Base-by-base conservation (phyloP, 805 yeast genomes). In the Cyberlindnera maclurae region DNA sequence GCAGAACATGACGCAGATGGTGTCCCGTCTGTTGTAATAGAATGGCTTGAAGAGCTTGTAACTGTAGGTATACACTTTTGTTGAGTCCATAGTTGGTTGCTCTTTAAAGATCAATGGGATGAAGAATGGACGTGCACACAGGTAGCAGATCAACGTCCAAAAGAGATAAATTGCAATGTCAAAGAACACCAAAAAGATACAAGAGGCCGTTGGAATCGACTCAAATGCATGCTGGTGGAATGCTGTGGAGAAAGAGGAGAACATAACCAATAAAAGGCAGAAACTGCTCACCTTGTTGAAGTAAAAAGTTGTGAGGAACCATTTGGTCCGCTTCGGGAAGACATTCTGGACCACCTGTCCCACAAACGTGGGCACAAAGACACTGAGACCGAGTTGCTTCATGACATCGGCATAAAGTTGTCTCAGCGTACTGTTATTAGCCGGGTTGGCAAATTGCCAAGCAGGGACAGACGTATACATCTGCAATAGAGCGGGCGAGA, bases 391-490 rank as follows among this genome's bases (percentile, higher is more conserved):
- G 40, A 88, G 68, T 58, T 88, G 96, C 57, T 84, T 82, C 90
- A 88, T 83, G 36, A 86, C 95, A 42, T 77, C 66, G 20, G 70
- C 67, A 58, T 88, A 88, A 35, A 88, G 71, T 12, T 65, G 62
- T 15, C 66, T 63, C 32, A 85, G 73, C 5, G 76, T 60, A 6
- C 62, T 51, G 2, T 73, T 80, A 29, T 63, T 59, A 0, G 84
- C 79, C 4, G 96, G 96, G 53, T 87, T 86, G 6, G 90, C 96
- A 55, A 80, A 87, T 11, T 62, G 65, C 76, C 94, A 89, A 0
- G 67, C 51, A 6, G 79, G 71, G 9, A 55, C 52, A 3, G 67
- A 55, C 11, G 70, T 64, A 63, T 66, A 87, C 78, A 87, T 64
- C 55, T 87, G 95, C 3, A 79, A 71, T 34, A 88, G 62, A 1